Evolutionary conservation across 805 yeast genomes (phyloP), one percentile per base, ranked within the genome.

Genomic region (Candida pseudofarinosa): DNA sequence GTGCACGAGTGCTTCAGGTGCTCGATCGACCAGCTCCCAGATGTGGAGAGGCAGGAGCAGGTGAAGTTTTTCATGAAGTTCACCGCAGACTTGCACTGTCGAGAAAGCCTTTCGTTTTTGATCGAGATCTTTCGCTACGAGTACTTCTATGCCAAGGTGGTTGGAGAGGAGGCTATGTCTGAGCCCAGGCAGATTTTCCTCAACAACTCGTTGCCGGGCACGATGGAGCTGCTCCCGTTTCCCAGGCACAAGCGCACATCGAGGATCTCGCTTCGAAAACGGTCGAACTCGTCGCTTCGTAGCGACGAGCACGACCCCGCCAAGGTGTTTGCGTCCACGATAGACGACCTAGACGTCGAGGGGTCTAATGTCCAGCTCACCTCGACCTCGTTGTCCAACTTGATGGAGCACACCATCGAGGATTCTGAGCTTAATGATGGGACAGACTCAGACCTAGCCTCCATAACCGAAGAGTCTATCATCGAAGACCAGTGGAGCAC

Each of bases 41-140:
- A 56, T 39, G 37, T 47, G 3, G 39, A 42, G 4, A 53, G 54
- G 16, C 19, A 42, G 12, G 48, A 49, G 4, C 46, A 47, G 17
- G 66, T 56, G 26, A 45, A 49, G 8, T 45, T 53, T 28, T 74
- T 75, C 50, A 55, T 58, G 40, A 50, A 57, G 13, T 69, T 58
- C 46, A 58, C 71, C n/a, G 43, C 35, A 13, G 54, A 59, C n/a
- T 56, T 65, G 28, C 79, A 75, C 47, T 69, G 76, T 51, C 62
- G 60, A 40, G 80, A 75, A 52, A 74, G 71, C 53, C 59, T 75
- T 33, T 54, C 62, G 35, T 75, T 75, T 45, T 54, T 75, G 23
- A 61, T 74, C 3, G 73, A 70, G 43, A 71, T 74, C 14, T 73
- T 55, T 53, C 68, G 66, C 39, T 75, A 75, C 53, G 78, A 75